Conservation (phyloP, 2,329 filamentous ascomycete species). For the Talaromyces sp. region DNA sequence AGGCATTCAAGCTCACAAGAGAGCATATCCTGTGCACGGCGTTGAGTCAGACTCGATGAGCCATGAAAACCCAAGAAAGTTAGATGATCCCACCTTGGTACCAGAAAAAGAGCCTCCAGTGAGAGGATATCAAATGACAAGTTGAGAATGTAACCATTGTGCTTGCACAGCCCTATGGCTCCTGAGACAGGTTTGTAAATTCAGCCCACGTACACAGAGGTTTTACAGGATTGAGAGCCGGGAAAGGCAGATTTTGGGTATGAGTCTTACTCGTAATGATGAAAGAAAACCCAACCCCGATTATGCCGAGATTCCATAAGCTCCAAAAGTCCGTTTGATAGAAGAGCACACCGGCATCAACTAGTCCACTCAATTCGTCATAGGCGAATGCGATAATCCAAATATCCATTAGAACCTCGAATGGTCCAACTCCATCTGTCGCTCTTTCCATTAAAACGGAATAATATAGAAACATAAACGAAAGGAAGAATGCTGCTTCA, state of each 20-base stretch:
- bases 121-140: conserved; percentile 86
- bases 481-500: conserved; percentile 77
- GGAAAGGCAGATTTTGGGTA: conserved; percentile 26
- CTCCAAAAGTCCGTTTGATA: conserved; percentile 85
- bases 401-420: conserved; percentile 75
- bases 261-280: conserved; percentile 67
- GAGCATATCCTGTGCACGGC: conserved; percentile 69
- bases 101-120: conserved; percentile 84
- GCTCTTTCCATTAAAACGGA: conserved; percentile 77
- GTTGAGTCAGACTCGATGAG: conserved; percentile 22
- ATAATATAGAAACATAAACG: conserved; percentile 81
- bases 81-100: conserved; percentile 60
- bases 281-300: conserved; percentile 71
- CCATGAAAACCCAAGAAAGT: neutral
- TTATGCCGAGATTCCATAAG: conserved; percentile 72
- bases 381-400: conserved; percentile 89
- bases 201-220: neutral
- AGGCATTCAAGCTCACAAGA: conserved; percentile 81
- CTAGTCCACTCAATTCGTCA: conserved; percentile 81
- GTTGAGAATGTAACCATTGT: conserved; percentile 68
- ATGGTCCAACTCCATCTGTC: conserved; percentile 64
- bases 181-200: conserved; percentile 49
- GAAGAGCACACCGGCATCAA: conserved; percentile 83
- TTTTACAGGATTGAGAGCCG: conserved; percentile 3
- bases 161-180: conserved; percentile 65